Conservation (phyloP, 129 eudicot genomes). For the Chrysanthemum lavandulifolium region DNA sequence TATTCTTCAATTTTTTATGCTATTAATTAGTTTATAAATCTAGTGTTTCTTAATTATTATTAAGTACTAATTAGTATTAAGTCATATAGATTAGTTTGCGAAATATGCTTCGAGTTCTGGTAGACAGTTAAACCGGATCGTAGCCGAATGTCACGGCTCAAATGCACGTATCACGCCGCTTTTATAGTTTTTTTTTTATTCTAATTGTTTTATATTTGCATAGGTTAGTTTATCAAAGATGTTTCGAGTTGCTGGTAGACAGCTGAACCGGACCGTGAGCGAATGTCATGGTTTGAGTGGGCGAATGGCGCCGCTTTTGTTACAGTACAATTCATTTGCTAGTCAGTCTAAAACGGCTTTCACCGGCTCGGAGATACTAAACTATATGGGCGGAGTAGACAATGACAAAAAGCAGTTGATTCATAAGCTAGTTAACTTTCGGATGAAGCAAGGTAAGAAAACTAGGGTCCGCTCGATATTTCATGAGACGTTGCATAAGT, state of each 20-base stretch:
- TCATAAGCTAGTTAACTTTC: slow-evolving; percentile 36
- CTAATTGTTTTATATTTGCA: background rate
- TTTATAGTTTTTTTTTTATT: too few relatives aligned
- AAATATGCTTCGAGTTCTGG: too few relatives aligned
- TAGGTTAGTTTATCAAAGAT: slow-evolving; percentile 10
- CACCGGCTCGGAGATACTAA: slow-evolving; percentile 35
- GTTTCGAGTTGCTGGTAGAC: slow-evolving; percentile 30
- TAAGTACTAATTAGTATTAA: too few relatives aligned
- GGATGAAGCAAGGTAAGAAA: slow-evolving; percentile 40
- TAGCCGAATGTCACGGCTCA: too few relatives aligned
- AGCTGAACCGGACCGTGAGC: slow-evolving; percentile 16
- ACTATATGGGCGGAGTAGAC: slow-evolving; percentile 37
- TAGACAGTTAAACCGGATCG: too few relatives aligned
- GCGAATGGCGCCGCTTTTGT: slow-evolving; percentile 10
- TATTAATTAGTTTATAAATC: too few relatives aligned
- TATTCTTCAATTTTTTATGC: too few relatives aligned
- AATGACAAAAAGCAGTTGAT: slow-evolving; percentile 32
- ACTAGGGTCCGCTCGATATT: slow-evolving; percentile 35
- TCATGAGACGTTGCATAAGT: slow-evolving; percentile 29
- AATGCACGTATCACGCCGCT: too few relatives aligned
- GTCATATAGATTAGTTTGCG: too few relatives aligned
- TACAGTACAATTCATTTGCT: slow-evolving; percentile 23
- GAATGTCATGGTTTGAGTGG: slow-evolving; percentile 16
- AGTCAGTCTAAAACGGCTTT: slow-evolving; percentile 26
- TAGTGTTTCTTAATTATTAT: too few relatives aligned